These are phyloP conservation scores for Hymenochaete sp. DNA, from an alignment of 1,284 basidiomycete species.

Conservation along the genomic window DNA sequence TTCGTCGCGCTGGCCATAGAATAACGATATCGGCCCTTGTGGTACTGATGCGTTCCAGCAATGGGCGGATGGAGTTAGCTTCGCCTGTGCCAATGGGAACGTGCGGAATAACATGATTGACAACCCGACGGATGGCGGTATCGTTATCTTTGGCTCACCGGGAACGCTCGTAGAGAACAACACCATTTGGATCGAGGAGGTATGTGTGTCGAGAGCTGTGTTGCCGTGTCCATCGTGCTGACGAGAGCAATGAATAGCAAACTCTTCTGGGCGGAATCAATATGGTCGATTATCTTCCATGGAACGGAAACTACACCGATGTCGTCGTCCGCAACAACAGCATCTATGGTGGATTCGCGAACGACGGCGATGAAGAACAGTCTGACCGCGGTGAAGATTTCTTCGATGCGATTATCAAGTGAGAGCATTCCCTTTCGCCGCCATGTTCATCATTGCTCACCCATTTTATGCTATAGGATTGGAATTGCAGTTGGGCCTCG, in stretches of 20 bases:
- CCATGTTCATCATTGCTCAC: constrained; percentile 9
- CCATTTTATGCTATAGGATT: constrained; percentile 34
- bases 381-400: constrained; percentile 46
- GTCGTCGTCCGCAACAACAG: constrained; percentile 66
- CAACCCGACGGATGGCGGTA: constrained; percentile 73
- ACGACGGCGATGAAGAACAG: constrained; percentile 29
- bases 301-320: constrained; percentile 60
- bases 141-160: constrained; percentile 78
- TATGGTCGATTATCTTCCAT: constrained; percentile 72
- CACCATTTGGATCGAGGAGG: constrained; percentile 64
- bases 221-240: too few relatives aligned
- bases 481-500: constrained; percentile 72
- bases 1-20: constrained; percentile 27
- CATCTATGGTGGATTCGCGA: constrained; percentile 62
- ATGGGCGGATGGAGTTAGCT: constrained; percentile 82
- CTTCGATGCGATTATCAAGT: constrained; percentile 65
- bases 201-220: constrained; percentile 33
- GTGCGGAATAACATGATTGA: constrained; percentile 68
- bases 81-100: constrained; percentile 59
- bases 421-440: constrained; percentile 18
- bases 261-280: constrained; percentile 75
- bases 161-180: constrained; percentile 68
- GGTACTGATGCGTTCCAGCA: constrained; percentile 56
- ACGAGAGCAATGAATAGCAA: too few relatives aligned
- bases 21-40: constrained; percentile 75